A percentile compares a stretch with the other conserved stretches of the same genome.
Conservation (phyloP, 1,139 yeast species). For the Blastobotrys capitulatus region DNA sequence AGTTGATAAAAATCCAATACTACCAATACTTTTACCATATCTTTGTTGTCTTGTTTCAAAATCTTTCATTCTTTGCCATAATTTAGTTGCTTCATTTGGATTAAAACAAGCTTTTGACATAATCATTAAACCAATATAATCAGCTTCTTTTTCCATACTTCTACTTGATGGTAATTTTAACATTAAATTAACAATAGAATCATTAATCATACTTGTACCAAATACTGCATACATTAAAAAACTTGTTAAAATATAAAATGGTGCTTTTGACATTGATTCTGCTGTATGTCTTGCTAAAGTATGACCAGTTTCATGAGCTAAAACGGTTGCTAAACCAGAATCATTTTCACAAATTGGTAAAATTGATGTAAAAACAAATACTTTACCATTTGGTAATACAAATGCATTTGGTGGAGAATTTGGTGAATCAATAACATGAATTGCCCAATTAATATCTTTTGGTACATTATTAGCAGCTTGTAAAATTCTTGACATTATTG, state of each 20-base stretch:
- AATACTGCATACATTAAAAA: conserved; percentile 46
- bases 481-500: conserved; percentile 59
- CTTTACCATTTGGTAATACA: conserved; percentile 93
- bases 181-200: conserved; percentile 52
- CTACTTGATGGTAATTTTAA: conserved; percentile 80
- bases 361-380: conserved; percentile 79
- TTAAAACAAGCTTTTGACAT: conserved; percentile 88
- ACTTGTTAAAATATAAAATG: conserved; percentile 47
- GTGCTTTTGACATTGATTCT: conserved; percentile 54
- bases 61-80: conserved; percentile 79
- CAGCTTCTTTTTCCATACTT: conserved; percentile 95
- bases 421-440: conserved; percentile 73
- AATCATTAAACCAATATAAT: conserved; percentile 83
- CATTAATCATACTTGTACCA: conserved; percentile 49
- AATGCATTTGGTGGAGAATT: conserved; percentile 85
- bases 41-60: conserved; percentile 41
- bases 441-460: conserved; percentile 56
- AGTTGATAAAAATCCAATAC: conserved; percentile 66
- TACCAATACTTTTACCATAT: conserved; percentile 29
- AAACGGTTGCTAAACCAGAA: conserved; percentile 89
- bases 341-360: conserved; percentile 74
- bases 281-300: conserved; percentile 89
- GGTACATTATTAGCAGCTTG: conserved; percentile 19
- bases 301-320: conserved; percentile 90
- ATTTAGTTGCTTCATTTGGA: conserved; percentile 61